Evolutionary conservation across 139 green algal species (phyloP).

Genomic region (Marvania coccoides): DNA sequence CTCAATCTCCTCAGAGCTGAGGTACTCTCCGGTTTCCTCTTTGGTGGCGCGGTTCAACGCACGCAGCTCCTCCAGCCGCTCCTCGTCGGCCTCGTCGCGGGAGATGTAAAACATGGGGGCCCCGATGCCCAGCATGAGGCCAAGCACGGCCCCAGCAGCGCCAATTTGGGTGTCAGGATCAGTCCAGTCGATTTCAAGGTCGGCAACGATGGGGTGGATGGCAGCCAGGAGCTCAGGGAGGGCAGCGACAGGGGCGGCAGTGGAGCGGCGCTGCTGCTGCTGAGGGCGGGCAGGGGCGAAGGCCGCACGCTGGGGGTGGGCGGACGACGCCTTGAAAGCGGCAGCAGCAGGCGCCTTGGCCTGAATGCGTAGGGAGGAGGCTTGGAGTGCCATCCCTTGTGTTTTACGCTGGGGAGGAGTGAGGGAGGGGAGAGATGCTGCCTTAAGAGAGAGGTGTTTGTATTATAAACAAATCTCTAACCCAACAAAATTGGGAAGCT

Average conservation of each 20-base stretch:
- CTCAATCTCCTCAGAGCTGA: slow-evolving; percentile 64
- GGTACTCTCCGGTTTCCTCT: slow-evolving; percentile 74
- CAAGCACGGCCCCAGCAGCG: slow-evolving; percentile 43
- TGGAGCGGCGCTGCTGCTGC: background rate
- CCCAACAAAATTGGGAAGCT: no score
- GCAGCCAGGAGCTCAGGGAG: background rate
- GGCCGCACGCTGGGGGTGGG: background rate
- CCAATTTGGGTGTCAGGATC: slow-evolving; percentile 58
- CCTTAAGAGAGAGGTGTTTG: background rate
- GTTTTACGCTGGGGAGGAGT: background rate
- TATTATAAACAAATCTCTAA: no score
- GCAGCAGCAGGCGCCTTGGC: background rate
- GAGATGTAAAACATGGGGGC: slow-evolving; percentile 72
- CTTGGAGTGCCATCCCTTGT: no score
- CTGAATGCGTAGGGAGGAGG: no score
- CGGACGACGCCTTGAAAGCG: background rate
- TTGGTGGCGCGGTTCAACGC: slow-evolving; percentile 72
- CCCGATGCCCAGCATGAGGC: slow-evolving; percentile 50
- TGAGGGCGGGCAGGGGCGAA: background rate
- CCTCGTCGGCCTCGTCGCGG: slow-evolving; percentile 63
- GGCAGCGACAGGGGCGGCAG: background rate
- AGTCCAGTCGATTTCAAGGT: slow-evolving; percentile 66
- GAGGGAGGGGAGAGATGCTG: background rate
- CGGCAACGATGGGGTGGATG: slow-evolving; percentile 7
- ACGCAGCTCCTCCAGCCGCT: slow-evolving; percentile 70